Evolutionary conservation across 129 eudicot species (phyloP), one percentile per base, ranked within the genome.

Genomic region (Lonicera japonica): DNA sequence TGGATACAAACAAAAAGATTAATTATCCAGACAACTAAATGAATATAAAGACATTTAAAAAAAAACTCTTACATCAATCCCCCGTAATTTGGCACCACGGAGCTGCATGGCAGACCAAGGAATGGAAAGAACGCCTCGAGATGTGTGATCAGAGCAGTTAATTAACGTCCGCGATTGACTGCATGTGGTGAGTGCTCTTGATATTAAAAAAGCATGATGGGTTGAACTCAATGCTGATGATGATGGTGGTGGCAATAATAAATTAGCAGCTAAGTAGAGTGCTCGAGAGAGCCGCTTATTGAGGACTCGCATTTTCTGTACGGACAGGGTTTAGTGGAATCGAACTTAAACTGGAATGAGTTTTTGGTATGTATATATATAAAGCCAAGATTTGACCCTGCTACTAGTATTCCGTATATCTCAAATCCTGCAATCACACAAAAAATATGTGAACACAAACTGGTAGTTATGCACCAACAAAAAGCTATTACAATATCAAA

Each of bases 81-180:
- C 97, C 19, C 80, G 73, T 70, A 75, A 84, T 89, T 79, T 83
- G 71, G 79, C 80, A 70, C 78, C 70, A 46, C 97, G 92, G 72
- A 78, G 78, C 81, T 89, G 97, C 16, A 71, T 72, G 73, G 79
- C 74, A 71, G 70, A 80, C 97, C 97, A 89, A 4, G 85, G 85
- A 54, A 65, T 63, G 50, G 76, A 58, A 16, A 76, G 80, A 41
- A 77, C 60, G 6, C 64, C 50, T 23, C 25, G 60, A 20, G 18
- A n/a, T 20, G 70, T 25, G 46, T 34, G 24, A 19, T 25, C 55
- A 17, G 18, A 21, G 18, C 18, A 18, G 34, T 53, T 11, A 18
- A 41, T 54, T 8, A 43, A 17, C n/a, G 25, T 40, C 16, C 6
- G 69, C 10, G 58, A 64, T 25, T 17, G 40, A 7, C 38, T 15